phyloP scores from a whole-genome alignment of 2,329 filamentous ascomycete genomes.

The Claviceps arundinis region DNA sequence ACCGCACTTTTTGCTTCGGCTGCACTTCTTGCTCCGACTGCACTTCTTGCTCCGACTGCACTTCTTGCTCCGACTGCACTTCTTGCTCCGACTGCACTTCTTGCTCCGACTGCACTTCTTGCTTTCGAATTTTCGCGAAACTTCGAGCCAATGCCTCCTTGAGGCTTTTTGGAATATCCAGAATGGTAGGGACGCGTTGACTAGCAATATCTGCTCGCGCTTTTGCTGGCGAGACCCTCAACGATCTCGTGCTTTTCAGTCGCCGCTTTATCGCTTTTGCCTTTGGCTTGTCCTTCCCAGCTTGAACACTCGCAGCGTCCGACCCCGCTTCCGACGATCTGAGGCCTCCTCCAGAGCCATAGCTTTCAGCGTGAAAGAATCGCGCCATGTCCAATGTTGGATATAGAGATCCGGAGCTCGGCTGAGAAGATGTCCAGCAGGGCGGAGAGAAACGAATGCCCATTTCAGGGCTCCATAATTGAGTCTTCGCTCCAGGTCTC shows the following conservation, averaged over 20 bases:
- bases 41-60: too few species aligned
- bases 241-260: background rate
- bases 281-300: background rate
- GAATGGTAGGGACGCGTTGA: background rate
- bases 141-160: background rate
- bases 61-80: too few species aligned
- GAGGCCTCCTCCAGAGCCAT: background rate
- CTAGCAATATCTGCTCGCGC: background rate
- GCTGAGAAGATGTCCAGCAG: slow-evolving; percentile 8
- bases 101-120: too few species aligned
- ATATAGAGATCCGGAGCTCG: slow-evolving; percentile 10
- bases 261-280: background rate
- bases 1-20: too few species aligned
- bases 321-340: background rate
- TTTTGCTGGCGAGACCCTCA: background rate
- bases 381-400: slow-evolving; percentile 14
- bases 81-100: too few species aligned
- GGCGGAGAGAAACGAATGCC: slow-evolving; percentile 17
- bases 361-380: slow-evolving; percentile 12
- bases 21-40: background rate
- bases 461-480: slow-evolving; percentile 17
- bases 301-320: background rate
- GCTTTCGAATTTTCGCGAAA: too few species aligned
- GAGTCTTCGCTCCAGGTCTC: slow-evolving; percentile 6
- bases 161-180: background rate